Evolutionary conservation across 768 basidiomycete genomes (phyloP), one percentile per base, ranked within the genome.

Genomic region (Collybia nuda): DNA sequence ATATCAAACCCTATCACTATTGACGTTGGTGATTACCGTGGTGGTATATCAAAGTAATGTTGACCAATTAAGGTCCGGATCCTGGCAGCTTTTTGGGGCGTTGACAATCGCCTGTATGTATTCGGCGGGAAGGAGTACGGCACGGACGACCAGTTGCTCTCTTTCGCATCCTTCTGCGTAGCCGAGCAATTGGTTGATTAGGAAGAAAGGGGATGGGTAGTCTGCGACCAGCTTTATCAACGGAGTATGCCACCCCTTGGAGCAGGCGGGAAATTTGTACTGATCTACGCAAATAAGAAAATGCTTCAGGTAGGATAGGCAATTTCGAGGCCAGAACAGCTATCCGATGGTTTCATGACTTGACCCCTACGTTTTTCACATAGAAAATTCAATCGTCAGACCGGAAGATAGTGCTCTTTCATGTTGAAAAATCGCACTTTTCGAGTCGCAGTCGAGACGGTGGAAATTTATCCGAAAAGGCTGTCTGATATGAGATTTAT

Each of bases 11-110:
- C 60, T 15, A 56, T 67, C 38, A 52, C 63, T 3, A 42, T 68
- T 15, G 56, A 65, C 26, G 51, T 62, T 7, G 48, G 52, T 14
- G 21, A 37, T 37, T 24, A 6, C 52, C 56, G 39, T 68, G 65
- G 67, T 68, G 61, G 61, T 46, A 54, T 21, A 48, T 62, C 8
- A n/a, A 45, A 0, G 39, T 62, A 55, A 38, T 62, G 62, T 21
- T 53, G 56, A 9, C 50, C 42, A 5, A 44, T 58, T 6, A 37
- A 15, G 14, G 44, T 51, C 9, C 57, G 67, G 3, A 59, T 64
- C 26, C 21, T 43, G 23, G 58, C 66, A 7, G 45, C 58, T 8
- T 54, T 66, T n/a, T 60, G 63, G 1, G 56, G 59, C 17, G 43
- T 56, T 21, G 17, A 51, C 14, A 48, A 53, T 18, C 46, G 29